These are phyloP conservation scores for Myxozyma monticola DNA, from an alignment of 805 yeast genomes.

Conservation along the genomic window DNA sequence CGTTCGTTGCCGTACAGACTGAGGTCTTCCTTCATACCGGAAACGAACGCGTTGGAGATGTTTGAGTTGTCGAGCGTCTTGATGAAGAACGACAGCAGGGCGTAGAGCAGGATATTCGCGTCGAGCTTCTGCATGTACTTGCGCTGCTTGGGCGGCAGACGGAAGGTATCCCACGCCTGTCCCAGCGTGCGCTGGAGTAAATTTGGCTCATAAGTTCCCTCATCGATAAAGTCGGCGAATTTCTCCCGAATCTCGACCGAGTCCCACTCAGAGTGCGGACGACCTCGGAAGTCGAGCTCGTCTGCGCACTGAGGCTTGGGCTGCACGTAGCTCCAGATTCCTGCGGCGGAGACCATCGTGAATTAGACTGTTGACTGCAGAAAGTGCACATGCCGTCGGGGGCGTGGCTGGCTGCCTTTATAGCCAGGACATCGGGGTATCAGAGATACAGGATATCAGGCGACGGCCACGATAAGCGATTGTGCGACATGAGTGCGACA, in stretches of 20 bases:
- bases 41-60: conserved; percentile 63
- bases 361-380: no score
- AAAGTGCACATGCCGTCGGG: no score
- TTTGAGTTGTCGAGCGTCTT: conserved; percentile 63
- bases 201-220: conserved; percentile 9
- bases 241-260: conserved; percentile 13
- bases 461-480: no score
- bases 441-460: no score
- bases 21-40: conserved; percentile 61
- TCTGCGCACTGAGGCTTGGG: not conserved
- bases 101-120: conserved; percentile 38
- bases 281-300: conserved; percentile 14
- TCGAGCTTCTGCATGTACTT: conserved; percentile 41
- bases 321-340: not conserved
- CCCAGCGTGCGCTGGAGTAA: conserved; percentile 13
- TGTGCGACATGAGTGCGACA: no score
- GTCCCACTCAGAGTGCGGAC: conserved; percentile 7
- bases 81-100: conserved; percentile 45
- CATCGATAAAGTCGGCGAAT: conserved; percentile 16
- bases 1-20: conserved; percentile 60
- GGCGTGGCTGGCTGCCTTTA: no score
- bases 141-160: conserved; percentile 36
- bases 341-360: not conserved
- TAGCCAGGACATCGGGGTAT: no score
- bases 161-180: conserved; percentile 30